Conservation (phyloP, 2,329 filamentous ascomycete species). For the Zopfia rhizophila region DNA sequence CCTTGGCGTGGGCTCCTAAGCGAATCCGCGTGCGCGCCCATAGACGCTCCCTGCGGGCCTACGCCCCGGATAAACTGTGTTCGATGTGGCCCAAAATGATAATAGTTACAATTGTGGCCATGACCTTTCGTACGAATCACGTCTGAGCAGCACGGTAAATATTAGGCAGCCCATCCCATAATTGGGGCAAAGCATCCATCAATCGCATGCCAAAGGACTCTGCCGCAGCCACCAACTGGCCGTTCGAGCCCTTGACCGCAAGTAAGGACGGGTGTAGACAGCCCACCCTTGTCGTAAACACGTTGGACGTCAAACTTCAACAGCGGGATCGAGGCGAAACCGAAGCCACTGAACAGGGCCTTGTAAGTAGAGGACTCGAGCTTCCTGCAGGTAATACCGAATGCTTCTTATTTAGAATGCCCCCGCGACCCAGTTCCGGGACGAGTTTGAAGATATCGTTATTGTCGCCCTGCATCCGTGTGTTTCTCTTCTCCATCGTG, state of each 20-base stretch:
- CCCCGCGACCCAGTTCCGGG: constrained; percentile 23
- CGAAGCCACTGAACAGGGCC: constrained; percentile 21
- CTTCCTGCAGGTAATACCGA: constrained; percentile 18
- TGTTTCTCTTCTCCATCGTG: not conserved
- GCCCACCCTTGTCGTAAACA: constrained; percentile 9
- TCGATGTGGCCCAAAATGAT: constrained; percentile 20
- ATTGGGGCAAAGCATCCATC: constrained; percentile 28
- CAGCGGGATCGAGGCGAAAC: constrained; percentile 8
- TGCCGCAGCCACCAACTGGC: constrained; percentile 30
- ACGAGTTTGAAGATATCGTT: too few species aligned
- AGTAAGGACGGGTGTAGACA: too few species aligned
- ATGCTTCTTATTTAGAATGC: constrained; percentile 26
- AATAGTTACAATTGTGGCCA: constrained; percentile 19
- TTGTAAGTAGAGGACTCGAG: constrained; percentile 3
- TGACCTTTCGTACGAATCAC: constrained; percentile 29
- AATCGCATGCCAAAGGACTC: constrained; percentile 1
- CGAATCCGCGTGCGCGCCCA: constrained; percentile 25
- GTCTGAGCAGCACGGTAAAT: constrained; percentile 10
- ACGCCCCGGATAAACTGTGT: constrained; percentile 43
- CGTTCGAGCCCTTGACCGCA: constrained; percentile 19
- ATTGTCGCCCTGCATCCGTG: too few species aligned
- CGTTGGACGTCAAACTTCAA: constrained; percentile 16
- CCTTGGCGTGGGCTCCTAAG: constrained; percentile 23
- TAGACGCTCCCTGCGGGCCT: constrained; percentile 38
- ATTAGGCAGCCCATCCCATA: constrained; percentile 22